These are phyloP conservation scores for Globisporangium okanoganense DNA, from an alignment of 352 stramenopile species.

Conservation along the genomic window DNA sequence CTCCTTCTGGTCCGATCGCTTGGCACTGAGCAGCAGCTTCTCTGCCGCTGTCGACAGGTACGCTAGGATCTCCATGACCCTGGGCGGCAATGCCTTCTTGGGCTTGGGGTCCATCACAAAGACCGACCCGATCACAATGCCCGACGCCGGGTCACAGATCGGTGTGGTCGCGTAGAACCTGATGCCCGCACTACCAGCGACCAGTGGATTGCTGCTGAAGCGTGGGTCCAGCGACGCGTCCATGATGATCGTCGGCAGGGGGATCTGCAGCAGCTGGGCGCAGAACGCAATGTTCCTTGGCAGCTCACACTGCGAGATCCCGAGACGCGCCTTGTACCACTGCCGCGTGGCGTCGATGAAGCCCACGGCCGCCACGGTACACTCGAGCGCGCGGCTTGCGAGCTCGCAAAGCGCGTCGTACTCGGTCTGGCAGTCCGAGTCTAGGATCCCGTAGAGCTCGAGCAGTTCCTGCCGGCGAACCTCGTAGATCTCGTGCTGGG, in stretches of 20 bases:
- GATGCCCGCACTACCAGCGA: constrained; percentile 85
- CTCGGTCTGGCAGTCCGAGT: constrained; percentile 44
- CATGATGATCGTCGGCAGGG: constrained; percentile 65
- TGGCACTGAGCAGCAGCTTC: constrained; percentile 31
- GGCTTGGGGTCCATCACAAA: constrained; percentile 74
- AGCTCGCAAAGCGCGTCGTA: constrained; percentile 76
- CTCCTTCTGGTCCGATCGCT: not conserved
- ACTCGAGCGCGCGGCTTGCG: constrained; percentile 52
- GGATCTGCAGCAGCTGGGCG: constrained; percentile 40
- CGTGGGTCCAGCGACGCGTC: constrained; percentile 80
- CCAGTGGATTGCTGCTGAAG: constrained; percentile 85
- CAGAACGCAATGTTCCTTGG: constrained; percentile 67
- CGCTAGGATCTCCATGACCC: constrained; percentile 60
- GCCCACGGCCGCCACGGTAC: constrained; percentile 55
- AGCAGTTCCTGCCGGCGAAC: constrained; percentile 38
- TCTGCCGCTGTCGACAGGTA: constrained; percentile 56
- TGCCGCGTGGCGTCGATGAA: constrained; percentile 60
- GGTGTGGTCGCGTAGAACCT: constrained; percentile 90
- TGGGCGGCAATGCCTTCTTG: constrained; percentile 42
- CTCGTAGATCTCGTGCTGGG: constrained; percentile 51
- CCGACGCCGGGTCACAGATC: constrained; percentile 52
- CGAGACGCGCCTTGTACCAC: constrained; percentile 75
- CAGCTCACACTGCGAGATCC: constrained; percentile 57
- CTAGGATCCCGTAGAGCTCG: constrained; percentile 34
- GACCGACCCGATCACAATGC: constrained; percentile 71